Conservation (phyloP, 2,329 filamentous ascomycete species). For the Ceratocystis cacaofunesta region DNA sequence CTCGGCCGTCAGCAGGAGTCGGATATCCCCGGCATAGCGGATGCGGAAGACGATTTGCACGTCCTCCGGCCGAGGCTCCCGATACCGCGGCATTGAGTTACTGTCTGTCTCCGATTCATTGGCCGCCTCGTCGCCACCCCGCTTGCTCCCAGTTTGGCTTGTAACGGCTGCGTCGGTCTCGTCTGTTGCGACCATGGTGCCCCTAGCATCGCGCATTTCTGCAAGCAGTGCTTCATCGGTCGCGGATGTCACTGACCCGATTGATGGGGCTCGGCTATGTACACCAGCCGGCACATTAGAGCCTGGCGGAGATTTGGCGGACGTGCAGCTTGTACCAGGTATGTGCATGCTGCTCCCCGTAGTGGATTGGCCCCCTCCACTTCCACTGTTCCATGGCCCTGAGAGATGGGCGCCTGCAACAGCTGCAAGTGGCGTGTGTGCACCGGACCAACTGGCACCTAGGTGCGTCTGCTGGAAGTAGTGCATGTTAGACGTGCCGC, state of each 20-base stretch:
- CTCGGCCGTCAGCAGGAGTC: conserved; percentile 79
- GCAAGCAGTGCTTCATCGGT: conserved; percentile 30
- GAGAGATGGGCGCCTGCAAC: conserved; percentile 50
- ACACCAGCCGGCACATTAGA: background rate
- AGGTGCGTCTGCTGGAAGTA: conserved; percentile 66
- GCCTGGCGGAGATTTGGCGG: conserved; percentile 6
- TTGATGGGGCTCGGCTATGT: conserved; percentile 10
- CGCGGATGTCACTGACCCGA: conserved; percentile 11
- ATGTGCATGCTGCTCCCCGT: background rate
- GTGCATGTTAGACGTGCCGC: conserved; percentile 60
- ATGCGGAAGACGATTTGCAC: conserved; percentile 87
- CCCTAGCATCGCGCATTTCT: conserved; percentile 19
- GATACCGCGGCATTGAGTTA: conserved; percentile 32
- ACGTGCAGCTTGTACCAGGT: background rate
- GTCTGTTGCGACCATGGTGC: conserved; percentile 18
- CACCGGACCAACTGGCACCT: conserved; percentile 54
- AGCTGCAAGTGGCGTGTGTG: conserved; percentile 64
- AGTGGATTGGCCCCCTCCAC: background rate
- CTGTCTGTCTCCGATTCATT: conserved; percentile 18
- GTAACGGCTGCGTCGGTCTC: conserved; percentile 21
- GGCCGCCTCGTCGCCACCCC: conserved; percentile 18
- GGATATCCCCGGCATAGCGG: conserved; percentile 74
- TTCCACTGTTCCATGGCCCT: conserved; percentile 9
- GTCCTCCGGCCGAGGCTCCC: conserved; percentile 68
- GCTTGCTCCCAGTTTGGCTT: conserved; percentile 19